Evolutionary conservation across 805 yeast species (phyloP).

Genomic region (Wickerhamiella spandovensis): DNA sequence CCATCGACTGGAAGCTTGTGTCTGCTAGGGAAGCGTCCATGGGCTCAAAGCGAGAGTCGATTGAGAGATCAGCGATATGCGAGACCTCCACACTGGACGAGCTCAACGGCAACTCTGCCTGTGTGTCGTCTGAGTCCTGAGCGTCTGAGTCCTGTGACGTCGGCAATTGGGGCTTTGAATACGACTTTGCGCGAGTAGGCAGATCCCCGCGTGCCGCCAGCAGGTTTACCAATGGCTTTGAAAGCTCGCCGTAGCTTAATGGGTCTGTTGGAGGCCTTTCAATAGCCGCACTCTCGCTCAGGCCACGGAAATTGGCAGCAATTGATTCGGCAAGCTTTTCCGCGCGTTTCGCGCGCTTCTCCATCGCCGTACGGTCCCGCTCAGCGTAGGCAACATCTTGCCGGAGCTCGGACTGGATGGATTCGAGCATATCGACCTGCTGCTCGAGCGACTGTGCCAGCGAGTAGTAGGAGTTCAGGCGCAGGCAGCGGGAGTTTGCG

Average conservation of each 20-base stretch:
- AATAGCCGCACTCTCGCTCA: background rate
- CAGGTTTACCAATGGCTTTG: too few species aligned
- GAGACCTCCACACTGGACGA: background rate
- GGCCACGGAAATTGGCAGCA: background rate
- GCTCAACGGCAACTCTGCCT: background rate
- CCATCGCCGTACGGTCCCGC: background rate
- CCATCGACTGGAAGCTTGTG: background rate
- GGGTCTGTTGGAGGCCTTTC: background rate
- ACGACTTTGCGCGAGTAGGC: too few species aligned
- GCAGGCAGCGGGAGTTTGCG: slow-evolving; percentile 7
- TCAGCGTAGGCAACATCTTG: background rate
- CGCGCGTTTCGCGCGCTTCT: background rate
- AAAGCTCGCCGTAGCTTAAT: background rate
- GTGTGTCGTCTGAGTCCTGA: background rate
- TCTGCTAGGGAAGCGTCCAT: background rate
- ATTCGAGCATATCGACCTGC: slow-evolving; percentile 14
- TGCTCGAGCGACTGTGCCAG: slow-evolving; percentile 14
- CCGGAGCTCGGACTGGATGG: slow-evolving; percentile 7
- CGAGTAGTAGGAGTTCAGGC: slow-evolving; percentile 10
- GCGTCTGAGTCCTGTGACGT: too few species aligned
- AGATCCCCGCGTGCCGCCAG: too few species aligned
- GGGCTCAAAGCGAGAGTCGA: background rate
- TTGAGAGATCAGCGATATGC: background rate
- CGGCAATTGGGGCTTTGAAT: too few species aligned
- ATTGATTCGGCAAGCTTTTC: background rate